Evolutionary conservation across 176 grass and related monocot species (phyloP).

Genomic region (Cenchrus purpureus): DNA sequence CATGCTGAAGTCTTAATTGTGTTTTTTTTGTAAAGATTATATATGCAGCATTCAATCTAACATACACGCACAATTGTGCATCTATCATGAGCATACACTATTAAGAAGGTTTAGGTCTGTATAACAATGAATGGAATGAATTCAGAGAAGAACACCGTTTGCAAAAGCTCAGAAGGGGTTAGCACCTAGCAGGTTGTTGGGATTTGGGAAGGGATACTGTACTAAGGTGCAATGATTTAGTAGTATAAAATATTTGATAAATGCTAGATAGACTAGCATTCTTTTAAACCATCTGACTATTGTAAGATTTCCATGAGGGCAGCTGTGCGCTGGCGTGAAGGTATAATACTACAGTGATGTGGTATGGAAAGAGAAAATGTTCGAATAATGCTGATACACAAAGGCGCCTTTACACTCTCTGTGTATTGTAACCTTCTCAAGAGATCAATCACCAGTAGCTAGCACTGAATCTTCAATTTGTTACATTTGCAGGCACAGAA

Average conservation of each 20-base stretch:
- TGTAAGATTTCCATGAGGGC: neutral
- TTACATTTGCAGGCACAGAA: neutral
- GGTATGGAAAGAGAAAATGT: neutral
- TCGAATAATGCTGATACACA: neutral
- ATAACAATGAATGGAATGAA: neutral
- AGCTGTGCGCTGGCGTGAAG: neutral
- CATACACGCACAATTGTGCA: too few relatives aligned
- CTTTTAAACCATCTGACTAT: neutral
- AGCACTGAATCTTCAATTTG: neutral
- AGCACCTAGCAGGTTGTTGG: neutral
- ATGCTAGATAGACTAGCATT: neutral
- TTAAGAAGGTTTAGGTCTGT: neutral
- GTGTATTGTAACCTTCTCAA: neutral
- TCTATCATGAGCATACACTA: neutral
- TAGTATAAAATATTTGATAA: neutral
- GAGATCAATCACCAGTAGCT: neutral
- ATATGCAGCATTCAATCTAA: neutral
- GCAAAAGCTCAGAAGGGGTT: neutral
- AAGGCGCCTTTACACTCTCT: neutral
- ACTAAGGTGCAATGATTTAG: too few relatives aligned
- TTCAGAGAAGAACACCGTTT: neutral
- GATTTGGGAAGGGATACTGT: conserved; percentile 4
- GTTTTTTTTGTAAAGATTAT: neutral
- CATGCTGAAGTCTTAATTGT: neutral
- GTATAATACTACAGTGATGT: too few relatives aligned